phyloP scores from a whole-genome alignment of 306 rosid species.

The Cucurbita pepo region DNA sequence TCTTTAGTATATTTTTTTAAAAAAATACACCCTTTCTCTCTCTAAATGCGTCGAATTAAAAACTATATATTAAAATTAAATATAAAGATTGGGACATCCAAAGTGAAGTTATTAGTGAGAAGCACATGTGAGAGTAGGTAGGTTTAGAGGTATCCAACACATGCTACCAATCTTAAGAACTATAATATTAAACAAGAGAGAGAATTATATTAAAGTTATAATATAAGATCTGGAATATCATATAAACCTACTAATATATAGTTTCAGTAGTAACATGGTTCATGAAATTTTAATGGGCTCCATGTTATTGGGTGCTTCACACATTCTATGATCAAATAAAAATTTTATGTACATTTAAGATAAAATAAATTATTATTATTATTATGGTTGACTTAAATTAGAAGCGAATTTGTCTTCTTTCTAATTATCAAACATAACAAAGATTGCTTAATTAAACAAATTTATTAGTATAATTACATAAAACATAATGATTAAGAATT shows the following conservation, averaged over 20 bases:
- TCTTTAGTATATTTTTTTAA: background rate
- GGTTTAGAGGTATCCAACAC: constrained; percentile 27
- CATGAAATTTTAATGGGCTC: constrained; percentile 22
- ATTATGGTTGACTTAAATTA: constrained; percentile 5
- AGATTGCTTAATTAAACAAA: background rate
- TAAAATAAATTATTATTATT: background rate
- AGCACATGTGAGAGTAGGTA: constrained; percentile 36
- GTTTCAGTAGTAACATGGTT: constrained; percentile 16
- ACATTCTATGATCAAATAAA: background rate
- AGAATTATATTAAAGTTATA: background rate
- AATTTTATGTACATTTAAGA: background rate
- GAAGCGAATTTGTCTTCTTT: background rate
- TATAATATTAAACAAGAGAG: constrained; percentile 4
- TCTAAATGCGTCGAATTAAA: background rate
- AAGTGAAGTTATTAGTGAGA: constrained; percentile 13
- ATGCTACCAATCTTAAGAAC: constrained; percentile 22
- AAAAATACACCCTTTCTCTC: background rate
- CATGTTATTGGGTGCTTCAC: constrained; percentile 31
- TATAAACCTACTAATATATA: background rate
- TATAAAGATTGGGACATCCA: background rate
- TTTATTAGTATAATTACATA: background rate
- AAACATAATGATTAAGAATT: too few relatives aligned
- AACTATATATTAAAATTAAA: background rate
- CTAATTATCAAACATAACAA: background rate
- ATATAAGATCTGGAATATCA: constrained; percentile 17